Conservation (phyloP, 2,329 filamentous ascomycete genomes). For the Cordyceps cicadae region DNA sequence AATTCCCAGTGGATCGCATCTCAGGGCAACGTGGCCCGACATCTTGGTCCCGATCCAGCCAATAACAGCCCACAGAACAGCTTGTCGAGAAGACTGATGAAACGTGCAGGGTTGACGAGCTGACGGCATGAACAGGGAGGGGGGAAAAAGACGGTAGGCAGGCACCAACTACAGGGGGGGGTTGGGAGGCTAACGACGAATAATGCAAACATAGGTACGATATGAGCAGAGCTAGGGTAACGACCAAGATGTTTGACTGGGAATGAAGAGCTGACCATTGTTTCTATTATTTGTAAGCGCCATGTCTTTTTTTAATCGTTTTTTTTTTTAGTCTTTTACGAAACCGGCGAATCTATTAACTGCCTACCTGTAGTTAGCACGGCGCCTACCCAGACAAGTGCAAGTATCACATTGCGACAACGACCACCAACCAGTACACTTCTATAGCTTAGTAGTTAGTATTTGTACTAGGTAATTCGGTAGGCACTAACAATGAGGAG, state of each 20-base stretch:
- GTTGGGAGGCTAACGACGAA: background rate
- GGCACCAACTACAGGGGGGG: background rate
- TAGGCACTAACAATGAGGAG: too few species aligned
- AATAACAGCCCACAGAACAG: background rate
- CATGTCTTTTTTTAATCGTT: background rate
- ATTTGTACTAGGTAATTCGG: too few species aligned
- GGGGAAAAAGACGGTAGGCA: background rate
- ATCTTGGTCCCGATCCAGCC: background rate
- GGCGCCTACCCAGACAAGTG: background rate
- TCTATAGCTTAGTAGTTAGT: too few species aligned
- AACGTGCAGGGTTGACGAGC: background rate
- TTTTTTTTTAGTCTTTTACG: too few species aligned
- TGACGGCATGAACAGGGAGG: too few species aligned
- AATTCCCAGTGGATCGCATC: background rate
- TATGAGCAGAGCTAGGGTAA: too few species aligned
- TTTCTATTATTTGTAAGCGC: background rate
- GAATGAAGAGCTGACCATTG: background rate
- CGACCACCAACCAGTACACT: background rate
- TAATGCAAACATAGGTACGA: too few species aligned
- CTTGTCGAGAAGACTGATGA: background rate
- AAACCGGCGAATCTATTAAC: background rate
- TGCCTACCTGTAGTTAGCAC: background rate
- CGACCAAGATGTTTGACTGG: background rate
- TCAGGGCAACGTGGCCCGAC: background rate
- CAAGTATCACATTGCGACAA: background rate